A percentile compares a stretch with the other conserved stretches of the same genome.
These are phyloP conservation scores for Aegilops umbellulata DNA, from an alignment of 176 grass and related monocot genomes.

Conservation along the genomic window DNA sequence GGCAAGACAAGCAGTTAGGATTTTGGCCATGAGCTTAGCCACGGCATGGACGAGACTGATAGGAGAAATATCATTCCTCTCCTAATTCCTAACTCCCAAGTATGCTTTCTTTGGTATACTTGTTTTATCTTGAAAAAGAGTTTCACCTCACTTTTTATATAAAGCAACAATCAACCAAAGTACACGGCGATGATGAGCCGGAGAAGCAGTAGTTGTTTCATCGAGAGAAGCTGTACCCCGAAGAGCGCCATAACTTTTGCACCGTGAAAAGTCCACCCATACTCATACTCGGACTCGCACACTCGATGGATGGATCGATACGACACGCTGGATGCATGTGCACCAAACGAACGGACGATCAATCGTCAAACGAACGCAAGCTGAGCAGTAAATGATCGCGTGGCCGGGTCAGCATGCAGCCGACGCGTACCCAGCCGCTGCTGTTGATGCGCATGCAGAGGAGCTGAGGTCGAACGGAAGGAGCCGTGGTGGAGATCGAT, in stretches of 20 bases:
- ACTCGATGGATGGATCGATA: background rate
- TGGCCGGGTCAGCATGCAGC: background rate
- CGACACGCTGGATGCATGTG: too few species aligned
- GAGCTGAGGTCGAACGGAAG: background rate
- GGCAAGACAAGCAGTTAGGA: too few species aligned
- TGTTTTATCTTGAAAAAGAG: too few species aligned
- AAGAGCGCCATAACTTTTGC: background rate
- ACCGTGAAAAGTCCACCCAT: background rate
- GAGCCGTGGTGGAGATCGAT: background rate
- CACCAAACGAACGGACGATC: background rate
- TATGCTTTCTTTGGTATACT: too few species aligned
- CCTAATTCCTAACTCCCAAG: too few species aligned
- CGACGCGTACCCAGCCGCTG: background rate
- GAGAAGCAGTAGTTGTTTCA: background rate
- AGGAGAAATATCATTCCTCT: too few species aligned
- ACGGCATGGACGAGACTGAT: too few species aligned
- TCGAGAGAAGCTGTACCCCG: background rate
- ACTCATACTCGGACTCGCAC: background rate
- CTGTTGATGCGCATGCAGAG: background rate
- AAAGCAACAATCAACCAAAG: too few species aligned
- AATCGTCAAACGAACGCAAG: background rate
- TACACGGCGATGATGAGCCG: too few species aligned
- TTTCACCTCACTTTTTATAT: too few species aligned
- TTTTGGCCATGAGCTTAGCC: too few species aligned
- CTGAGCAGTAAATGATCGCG: background rate